Evolutionary conservation across 2,329 filamentous ascomycete genomes (phyloP), one percentile per base, ranked within the genome.

Genomic region (Diaporthe helianthi): DNA sequence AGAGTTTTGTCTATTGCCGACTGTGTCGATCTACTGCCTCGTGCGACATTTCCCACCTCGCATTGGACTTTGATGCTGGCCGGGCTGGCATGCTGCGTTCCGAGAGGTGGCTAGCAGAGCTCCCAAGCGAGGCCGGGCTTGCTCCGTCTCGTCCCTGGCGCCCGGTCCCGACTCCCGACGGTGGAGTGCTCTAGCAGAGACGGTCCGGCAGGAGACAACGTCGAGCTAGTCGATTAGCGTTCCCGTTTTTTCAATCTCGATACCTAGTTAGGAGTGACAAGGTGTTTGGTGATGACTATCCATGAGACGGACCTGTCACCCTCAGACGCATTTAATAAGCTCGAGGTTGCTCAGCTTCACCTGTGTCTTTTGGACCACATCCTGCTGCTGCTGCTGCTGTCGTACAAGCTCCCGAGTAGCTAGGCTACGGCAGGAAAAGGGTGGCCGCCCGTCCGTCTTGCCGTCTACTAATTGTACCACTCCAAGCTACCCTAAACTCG

Each of bases 1-100:
- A 63, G 29, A 63, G 58, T 63, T 63, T 63, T 49, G 58, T 49
- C 58, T 63, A 63, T 63, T 63, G 58, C 15, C 58, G 24, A 12
- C 44, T 12, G 9, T 33, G 33, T 4, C 31, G 8, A 38, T 4
- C 36, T n/a, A n/a, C n/a, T n/a, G n/a, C n/a, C n/a, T n/a, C 36
- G 33, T 41, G 9, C 53, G 26, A 41, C 41, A 26, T 58, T 58
- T 36, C 29, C 58, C 58, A 36, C 58, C 58, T 24, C 29, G 58
- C 29, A 41, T 26, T 49, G 41, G 29, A 24, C 29, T 36, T 24
- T 49, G 26, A 19, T 33, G 41, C 29, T 58, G 22, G 53, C 2
- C 19, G 36, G 36, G 17, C 17, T 24, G 49, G 17, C 44, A 67
- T 26, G 41, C 36, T 65, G 33, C 33, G 31, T 52, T 65, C 58